A percentile compares a stretch with the other conserved stretches of the same genome.
phyloP scores from a whole-genome alignment of 2,329 filamentous ascomycete genomes.

The Clarireedia homoeocarpa region DNA sequence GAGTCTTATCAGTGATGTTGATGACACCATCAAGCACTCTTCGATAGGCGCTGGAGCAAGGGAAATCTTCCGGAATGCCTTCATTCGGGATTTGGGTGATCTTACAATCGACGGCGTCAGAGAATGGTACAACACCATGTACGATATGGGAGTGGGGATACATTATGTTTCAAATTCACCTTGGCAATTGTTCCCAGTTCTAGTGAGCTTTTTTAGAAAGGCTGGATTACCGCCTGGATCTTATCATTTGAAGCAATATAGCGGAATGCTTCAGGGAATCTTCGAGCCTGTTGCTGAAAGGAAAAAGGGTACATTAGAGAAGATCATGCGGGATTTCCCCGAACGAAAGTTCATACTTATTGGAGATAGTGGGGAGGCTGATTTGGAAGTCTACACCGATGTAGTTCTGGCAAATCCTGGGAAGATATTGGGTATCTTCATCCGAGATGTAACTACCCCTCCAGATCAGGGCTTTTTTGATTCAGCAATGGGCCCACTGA shows the following conservation, averaged over 20 bases:
- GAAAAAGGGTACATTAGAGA: slow-evolving; percentile 82
- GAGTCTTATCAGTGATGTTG: slow-evolving; percentile 93
- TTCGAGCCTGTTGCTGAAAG: slow-evolving; percentile 95
- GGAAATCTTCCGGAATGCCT: slow-evolving; percentile 94
- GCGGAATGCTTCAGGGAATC: slow-evolving; percentile 93
- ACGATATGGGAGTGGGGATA: slow-evolving; percentile 73
- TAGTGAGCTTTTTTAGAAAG: slow-evolving; percentile 76
- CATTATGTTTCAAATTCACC: slow-evolving; percentile 99
- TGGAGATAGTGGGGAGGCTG: slow-evolving; percentile 92
- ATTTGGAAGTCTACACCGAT: slow-evolving; percentile 94
- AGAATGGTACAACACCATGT: slow-evolving; percentile 79
- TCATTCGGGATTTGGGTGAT: slow-evolving; percentile 76
- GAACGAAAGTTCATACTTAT: slow-evolving; percentile 83
- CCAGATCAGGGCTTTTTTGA: slow-evolving; percentile 73
- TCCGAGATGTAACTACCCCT: slow-evolving; percentile 86
- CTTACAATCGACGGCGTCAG: slow-evolving; percentile 79
- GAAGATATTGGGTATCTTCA: slow-evolving; percentile 77
- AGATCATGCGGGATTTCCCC: slow-evolving; percentile 83
- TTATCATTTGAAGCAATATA: slow-evolving; percentile 93
- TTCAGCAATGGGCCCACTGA: slow-evolving; percentile 27
- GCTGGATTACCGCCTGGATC: slow-evolving; percentile 80
- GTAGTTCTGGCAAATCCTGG: slow-evolving; percentile 79
- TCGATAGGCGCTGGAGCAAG: slow-evolving; percentile 80
- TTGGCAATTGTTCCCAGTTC: slow-evolving; percentile 90
- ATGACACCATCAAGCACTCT: slow-evolving; percentile 94